A percentile compares a stretch with the other conserved stretches of the same genome.
Conservation (phyloP, 441 rosid genomes). For the Aquilaria agallochum region DNA sequence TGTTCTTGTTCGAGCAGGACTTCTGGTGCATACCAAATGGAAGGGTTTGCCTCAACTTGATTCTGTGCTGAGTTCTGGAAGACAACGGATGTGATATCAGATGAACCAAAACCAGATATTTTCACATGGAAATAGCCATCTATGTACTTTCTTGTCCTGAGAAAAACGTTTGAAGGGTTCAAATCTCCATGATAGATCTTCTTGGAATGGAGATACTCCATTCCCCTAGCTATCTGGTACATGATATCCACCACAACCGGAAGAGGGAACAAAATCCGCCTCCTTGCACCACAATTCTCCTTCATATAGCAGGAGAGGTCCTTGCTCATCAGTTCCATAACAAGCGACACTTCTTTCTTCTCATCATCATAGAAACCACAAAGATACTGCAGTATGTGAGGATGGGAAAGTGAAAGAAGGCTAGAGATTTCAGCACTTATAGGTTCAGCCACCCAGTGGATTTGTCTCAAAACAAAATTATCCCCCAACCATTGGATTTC, state of each 20-base stretch:
- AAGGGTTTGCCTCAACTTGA: constrained; percentile 35
- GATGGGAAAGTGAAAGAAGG: constrained; percentile 68
- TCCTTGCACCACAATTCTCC: constrained; percentile 72
- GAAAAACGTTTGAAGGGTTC: constrained; percentile 61
- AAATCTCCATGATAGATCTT: constrained; percentile 72
- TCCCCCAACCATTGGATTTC: constrained; percentile 94
- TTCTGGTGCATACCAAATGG: constrained; percentile 91
- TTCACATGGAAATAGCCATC: constrained; percentile 84
- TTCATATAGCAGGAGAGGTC: constrained; percentile 68
- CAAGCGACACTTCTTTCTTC: constrained; percentile 68
- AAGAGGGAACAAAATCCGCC: constrained; percentile 60
- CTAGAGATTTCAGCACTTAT: constrained; percentile 50
- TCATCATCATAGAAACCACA: constrained; percentile 85
- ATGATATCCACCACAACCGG: constrained; percentile 74
- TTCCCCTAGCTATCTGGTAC: constrained; percentile 91
- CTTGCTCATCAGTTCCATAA: constrained; percentile 84
- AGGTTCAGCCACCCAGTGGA: constrained; percentile 53
- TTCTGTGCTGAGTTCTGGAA: constrained; percentile 22
- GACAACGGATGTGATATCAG: constrained; percentile 28
- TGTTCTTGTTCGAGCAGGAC: constrained; percentile 64
- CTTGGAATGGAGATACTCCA: constrained; percentile 83
- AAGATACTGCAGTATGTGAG: constrained; percentile 68
- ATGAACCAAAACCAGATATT: constrained; percentile 75
- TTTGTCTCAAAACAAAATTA: constrained; percentile 59
- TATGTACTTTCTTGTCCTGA: constrained; percentile 53